Conservation (phyloP, 768 basidiomycete genomes). For the Hericium alpestre region DNA sequence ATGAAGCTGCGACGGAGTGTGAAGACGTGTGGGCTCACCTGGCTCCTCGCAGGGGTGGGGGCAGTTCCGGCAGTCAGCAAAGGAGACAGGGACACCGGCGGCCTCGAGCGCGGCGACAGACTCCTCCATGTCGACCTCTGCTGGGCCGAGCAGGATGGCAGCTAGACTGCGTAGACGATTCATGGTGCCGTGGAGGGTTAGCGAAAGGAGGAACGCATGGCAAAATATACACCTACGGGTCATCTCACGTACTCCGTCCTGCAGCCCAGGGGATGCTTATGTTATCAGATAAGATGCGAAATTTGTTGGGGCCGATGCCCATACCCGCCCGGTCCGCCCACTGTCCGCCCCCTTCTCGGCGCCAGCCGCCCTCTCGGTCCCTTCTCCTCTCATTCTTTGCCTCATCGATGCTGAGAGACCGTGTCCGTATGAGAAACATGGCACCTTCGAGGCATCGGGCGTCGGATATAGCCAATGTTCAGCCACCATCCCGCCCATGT, state of each 20-base stretch:
- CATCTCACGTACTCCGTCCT: background rate
- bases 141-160: slow-evolving; percentile 7
- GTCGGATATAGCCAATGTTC: no score
- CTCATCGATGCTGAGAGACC: no score
- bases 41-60: slow-evolving; percentile 21
- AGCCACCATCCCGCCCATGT: no score
- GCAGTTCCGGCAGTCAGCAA: slow-evolving; percentile 18
- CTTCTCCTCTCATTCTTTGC: no score
- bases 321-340: no score
- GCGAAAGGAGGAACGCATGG: background rate
- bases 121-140: slow-evolving; percentile 5
- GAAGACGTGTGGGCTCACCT: slow-evolving; percentile 12
- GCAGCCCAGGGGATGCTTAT: background rate
- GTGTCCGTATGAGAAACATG: no score
- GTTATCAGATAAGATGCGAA: slow-evolving; percentile 1
- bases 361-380: no score
- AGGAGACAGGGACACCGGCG: slow-evolving; percentile 17
- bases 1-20: background rate
- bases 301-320: no score
- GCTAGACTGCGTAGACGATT: slow-evolving; percentile 7
- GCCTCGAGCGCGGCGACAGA: slow-evolving; percentile 10
- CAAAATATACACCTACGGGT: slow-evolving; percentile 5
- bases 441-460: no score
- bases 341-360: no score
- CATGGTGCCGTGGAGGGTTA: background rate